A percentile compares a stretch with the other conserved stretches of the same genome.
phyloP scores from a whole-genome alignment of 2,329 filamentous ascomycete genomes.

The Cryphonectria radicalis region DNA sequence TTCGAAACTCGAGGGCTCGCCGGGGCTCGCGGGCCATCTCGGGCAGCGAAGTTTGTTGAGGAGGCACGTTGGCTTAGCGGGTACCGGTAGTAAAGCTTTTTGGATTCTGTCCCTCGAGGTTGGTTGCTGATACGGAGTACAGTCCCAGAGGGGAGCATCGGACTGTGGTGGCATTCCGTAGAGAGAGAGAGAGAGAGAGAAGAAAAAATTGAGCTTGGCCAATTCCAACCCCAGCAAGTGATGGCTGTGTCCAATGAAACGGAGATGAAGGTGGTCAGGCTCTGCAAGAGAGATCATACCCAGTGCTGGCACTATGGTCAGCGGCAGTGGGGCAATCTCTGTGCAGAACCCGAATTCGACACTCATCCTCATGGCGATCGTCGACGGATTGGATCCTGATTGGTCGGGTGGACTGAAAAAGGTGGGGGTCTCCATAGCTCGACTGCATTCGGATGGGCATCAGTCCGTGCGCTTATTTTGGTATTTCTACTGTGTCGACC shows the following conservation, averaged over 20 bases:
- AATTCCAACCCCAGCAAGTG: not conserved
- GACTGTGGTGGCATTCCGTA: slow-evolving; percentile 16
- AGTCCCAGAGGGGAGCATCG: not conserved
- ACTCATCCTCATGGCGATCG: slow-evolving; percentile 14
- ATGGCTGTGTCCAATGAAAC: slow-evolving; percentile 12
- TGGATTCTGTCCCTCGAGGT: not conserved
- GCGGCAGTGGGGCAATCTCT: not conserved
- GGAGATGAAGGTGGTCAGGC: slow-evolving; percentile 15
- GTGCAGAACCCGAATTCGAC: not conserved
- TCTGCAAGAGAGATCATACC: not conserved
- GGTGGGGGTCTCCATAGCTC: not conserved
- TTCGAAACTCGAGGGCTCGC: not conserved
- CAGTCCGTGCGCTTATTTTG: not conserved
- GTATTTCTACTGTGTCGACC: not conserved
- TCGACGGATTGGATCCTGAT: not conserved
- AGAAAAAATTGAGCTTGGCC: slow-evolving; percentile 18
- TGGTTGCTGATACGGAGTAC: not conserved
- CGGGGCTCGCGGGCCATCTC: slow-evolving; percentile 20
- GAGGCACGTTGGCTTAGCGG: not conserved
- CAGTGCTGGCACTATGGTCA: not conserved
- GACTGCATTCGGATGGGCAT: not conserved
- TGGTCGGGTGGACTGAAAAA: not conserved
- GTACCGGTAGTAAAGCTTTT: not conserved
- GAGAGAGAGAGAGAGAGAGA: not conserved
- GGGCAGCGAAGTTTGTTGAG: slow-evolving; percentile 23